phyloP scores from a whole-genome alignment of 192 early-diverging fungal species.

The Diversispora epigaea region DNA sequence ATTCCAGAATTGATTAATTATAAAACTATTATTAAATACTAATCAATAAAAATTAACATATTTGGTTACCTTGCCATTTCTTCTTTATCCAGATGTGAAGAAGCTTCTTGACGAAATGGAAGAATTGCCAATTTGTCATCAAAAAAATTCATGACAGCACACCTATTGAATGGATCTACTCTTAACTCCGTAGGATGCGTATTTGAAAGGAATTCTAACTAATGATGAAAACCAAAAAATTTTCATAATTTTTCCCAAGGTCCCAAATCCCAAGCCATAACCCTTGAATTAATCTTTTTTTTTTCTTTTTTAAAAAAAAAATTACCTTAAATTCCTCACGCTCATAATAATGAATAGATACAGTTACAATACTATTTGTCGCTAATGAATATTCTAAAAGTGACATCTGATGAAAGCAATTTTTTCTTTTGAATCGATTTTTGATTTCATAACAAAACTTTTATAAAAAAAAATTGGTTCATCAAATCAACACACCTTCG shows the following conservation, averaged over 20 bases:
- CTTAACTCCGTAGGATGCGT: constrained; percentile 61
- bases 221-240: constrained; percentile 6
- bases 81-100: constrained; percentile 53
- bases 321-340: constrained; percentile 80
- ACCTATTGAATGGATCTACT: constrained; percentile 84
- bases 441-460: constrained; percentile 26
- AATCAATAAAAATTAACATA: neutral
- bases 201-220: constrained; percentile 70
- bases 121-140: constrained; percentile 86
- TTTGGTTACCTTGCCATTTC: constrained; percentile 54
- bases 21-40: neutral
- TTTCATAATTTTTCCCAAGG: neutral
- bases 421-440: constrained; percentile 6
- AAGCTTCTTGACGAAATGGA: constrained; percentile 76
- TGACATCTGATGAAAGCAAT: constrained; percentile 70
- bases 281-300: neutral
- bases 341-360: constrained; percentile 97
- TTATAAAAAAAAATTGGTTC: neutral
- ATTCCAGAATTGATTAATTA: neutral
- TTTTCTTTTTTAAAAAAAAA: neutral
- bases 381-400: constrained; percentile 80
- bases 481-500: constrained; percentile 61
- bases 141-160: constrained; percentile 87
- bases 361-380: constrained; percentile 77
- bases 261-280: neutral